Evolutionary conservation across 2,329 filamentous ascomycete genomes (phyloP), one percentile per base, ranked within the genome.

Genomic region (Penicillium janthinellum): DNA sequence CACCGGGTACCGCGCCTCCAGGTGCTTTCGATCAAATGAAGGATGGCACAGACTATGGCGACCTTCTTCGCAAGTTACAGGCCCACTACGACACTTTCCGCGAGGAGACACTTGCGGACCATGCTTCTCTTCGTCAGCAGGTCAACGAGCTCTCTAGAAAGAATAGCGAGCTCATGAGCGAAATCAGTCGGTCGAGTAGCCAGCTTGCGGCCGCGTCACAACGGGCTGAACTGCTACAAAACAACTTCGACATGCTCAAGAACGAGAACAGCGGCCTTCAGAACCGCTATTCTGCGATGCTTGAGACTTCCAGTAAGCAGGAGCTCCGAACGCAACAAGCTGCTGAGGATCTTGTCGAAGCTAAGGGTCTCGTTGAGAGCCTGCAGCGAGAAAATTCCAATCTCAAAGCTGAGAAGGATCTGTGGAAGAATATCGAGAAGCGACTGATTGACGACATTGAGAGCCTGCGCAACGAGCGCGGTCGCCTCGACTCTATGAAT

Each of bases 371-470:
- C 54, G 82, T 90, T 3, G 94, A 99, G 71, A 93, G 92, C 70
- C 85, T 97, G 76, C 90, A 92, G 54, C 92, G 92, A 65, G 95
- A 99, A 73, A 92, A 89, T 56, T 89, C 92, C 15, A 97, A 98
- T 71, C 84, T 97, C 37, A 96, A 96, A 75, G 93, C 94, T 0
- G 94, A 98, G 76, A 96, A 96, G 78, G 90, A 92, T 39, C 83
- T 99, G 10, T 96, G 91, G 90, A 96, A 95, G 79, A 91, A 90
- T 57, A 96, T 97, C 37, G 93, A 98, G 73, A 89, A 90, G 64
- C 88, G 96, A 54, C 82, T 98, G 45, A 90, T 86, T 63, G 91
- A 95, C 69, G 93, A 98, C 71, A 96, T 95, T 64, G 92, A 96
- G 71, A 86, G 81, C 20, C 81, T 98, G 12, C 84, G 90, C 44